Evolutionary conservation across 805 yeast species (phyloP), one percentile per base, ranked within the genome.

Genomic region (Ogataea ganodermae): DNA sequence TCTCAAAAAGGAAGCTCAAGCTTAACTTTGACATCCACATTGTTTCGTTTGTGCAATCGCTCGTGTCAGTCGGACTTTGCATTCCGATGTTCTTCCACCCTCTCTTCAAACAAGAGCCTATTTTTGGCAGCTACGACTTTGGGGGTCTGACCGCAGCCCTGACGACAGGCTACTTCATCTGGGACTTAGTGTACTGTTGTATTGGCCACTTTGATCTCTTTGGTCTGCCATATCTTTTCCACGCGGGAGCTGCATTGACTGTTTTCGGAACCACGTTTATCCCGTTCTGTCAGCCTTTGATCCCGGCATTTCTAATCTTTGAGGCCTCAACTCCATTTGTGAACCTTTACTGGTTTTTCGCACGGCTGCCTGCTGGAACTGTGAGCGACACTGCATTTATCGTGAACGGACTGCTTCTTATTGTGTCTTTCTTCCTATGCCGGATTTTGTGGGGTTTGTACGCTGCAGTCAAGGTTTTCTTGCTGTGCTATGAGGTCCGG

Each of bases 251-350:
- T 1, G 89, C 98, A 0, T 66, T 89, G 45, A 78, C 78, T 58
- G 96, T 89, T 32, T 88, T 91, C 62, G 59, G 69, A 1, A 67
- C 79, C 44, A 74, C 89, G 1, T 73, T 86, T 50, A 64, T 73
- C 26, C 97, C 97, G 3, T 87, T 83, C 66, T 80, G 89, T 62
- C 81, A 84, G 66, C 85, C 90, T 42, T 85, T 86, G 81, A 78
- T 87, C 22, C 92, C 96, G 1, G 81, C 84, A 17, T 94, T 91
- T 64, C 74, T 94, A 58, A 64, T 87, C 42, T 94, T 86, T 67
- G 99, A 94, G 69, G 76, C 87, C 33, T 85, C 96, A 39, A 88
- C 97, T 1, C 98, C 98, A 7, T 94, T 94, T 68, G 96, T 94
- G 52, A 95, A 94, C 67, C 65, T 88, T 62, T 89, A 94, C 66